These are phyloP conservation scores for Auricularia auricula-judae DNA, from an alignment of 768 basidiomycete species.

Conservation along the genomic window DNA sequence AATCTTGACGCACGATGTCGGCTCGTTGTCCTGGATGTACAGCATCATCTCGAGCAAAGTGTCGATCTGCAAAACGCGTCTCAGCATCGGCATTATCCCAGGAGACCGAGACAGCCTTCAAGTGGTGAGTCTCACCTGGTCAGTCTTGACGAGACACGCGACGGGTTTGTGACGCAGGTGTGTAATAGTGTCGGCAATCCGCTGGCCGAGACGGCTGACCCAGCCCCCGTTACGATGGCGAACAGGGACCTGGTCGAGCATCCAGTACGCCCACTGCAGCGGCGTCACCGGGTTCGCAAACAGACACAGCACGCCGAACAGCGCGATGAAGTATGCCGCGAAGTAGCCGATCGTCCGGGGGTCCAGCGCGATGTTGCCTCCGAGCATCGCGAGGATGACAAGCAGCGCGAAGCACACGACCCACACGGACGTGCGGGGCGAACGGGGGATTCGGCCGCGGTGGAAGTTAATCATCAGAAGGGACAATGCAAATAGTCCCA, in stretches of 20 bases:
- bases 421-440: slow-evolving; percentile 27
- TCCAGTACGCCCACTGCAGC: slow-evolving; percentile 47
- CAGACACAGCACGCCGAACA: slow-evolving; percentile 35
- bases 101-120: background rate
- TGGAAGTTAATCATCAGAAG: slow-evolving; percentile 54
- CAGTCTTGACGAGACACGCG: slow-evolving; percentile 49
- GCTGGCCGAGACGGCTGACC: slow-evolving; percentile 27
- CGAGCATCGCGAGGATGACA: slow-evolving; percentile 34
- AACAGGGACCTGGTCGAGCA: slow-evolving; percentile 46
- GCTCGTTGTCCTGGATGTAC: slow-evolving; percentile 58
- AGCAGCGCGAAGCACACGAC: slow-evolving; percentile 31
- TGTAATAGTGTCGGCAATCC: slow-evolving; percentile 34
- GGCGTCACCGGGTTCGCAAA: slow-evolving; percentile 45
- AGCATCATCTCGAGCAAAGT: slow-evolving; percentile 50
- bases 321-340: slow-evolving; percentile 44
- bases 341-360: slow-evolving; percentile 51
- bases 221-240: slow-evolving; percentile 32
- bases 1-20: slow-evolving; percentile 57
- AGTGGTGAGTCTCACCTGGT: slow-evolving; percentile 37
- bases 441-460: slow-evolving; percentile 43
- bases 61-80: slow-evolving; percentile 39
- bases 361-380: slow-evolving; percentile 50
- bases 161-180: slow-evolving; percentile 41
- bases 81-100: background rate
- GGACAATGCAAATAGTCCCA: slow-evolving; percentile 53